Evolutionary conservation across 345 rosid genomes (phyloP).

Genomic region (Populus ilicifolia): DNA sequence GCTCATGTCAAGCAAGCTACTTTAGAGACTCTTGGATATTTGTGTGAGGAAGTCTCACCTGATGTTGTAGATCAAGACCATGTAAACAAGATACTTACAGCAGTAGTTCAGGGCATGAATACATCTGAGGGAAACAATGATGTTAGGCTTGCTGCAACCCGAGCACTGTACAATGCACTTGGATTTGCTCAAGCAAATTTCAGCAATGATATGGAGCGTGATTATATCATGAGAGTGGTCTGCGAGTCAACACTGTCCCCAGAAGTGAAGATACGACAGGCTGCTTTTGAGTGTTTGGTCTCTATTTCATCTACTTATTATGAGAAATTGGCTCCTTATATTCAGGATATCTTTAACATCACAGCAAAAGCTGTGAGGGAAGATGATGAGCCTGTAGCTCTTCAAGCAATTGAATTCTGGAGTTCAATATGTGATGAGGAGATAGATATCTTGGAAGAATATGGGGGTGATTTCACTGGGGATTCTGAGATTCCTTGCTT

Average conservation of each 20-base stretch:
- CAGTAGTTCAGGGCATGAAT: constrained; percentile 47
- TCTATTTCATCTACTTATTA: constrained; percentile 46
- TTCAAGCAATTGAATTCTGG: constrained; percentile 49
- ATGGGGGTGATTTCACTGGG: constrained; percentile 38
- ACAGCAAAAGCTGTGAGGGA: constrained; percentile 46
- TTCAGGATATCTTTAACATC: constrained; percentile 43
- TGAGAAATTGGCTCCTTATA: constrained; percentile 43
- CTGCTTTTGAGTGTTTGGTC: constrained; percentile 48
- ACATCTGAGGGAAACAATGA: constrained; percentile 39
- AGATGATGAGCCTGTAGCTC: constrained; percentile 45
- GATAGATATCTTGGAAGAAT: constrained; percentile 49
- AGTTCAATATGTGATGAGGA: constrained; percentile 49
- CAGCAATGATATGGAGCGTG: constrained; percentile 43
- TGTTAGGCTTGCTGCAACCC: constrained; percentile 43
- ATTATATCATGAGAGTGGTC: constrained; percentile 45
- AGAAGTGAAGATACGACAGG: constrained; percentile 41
- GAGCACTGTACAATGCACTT: constrained; percentile 40
- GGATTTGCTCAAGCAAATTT: constrained; percentile 51
- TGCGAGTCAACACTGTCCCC: constrained; percentile 44
- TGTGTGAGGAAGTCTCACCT: constrained; percentile 74
- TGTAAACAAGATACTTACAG: constrained; percentile 66
- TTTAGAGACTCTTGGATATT: constrained; percentile 70
- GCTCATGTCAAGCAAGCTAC: constrained; percentile 69
- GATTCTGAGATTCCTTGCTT: constrained; percentile 46
- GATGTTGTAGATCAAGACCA: constrained; percentile 72